Conservation (phyloP, 2,329 filamentous ascomycete species). For the Colletotrichum kahawae region DNA sequence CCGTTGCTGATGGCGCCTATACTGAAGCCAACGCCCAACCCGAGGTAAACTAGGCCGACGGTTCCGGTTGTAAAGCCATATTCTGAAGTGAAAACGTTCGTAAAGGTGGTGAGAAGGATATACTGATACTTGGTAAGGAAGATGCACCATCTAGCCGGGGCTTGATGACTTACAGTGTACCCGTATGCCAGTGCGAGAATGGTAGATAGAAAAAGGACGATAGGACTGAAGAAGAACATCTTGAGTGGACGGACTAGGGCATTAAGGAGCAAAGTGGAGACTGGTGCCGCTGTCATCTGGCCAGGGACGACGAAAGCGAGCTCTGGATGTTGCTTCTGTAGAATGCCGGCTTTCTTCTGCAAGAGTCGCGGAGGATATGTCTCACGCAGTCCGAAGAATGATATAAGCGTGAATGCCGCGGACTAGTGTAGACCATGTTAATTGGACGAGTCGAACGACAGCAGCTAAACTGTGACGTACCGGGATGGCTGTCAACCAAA, state of each 20-base stretch:
- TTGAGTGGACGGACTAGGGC: background rate
- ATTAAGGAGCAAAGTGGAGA: background rate
- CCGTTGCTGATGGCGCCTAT: background rate
- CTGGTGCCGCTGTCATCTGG: background rate
- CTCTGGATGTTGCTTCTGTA: background rate
- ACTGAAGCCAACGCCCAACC: slow-evolving; percentile 23
- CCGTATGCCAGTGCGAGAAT: background rate
- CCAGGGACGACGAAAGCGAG: background rate
- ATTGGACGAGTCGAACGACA: fast-evolving
- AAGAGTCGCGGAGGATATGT: background rate
- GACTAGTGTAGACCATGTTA: background rate
- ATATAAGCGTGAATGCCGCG: background rate
- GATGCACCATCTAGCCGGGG: background rate
- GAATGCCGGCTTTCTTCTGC: background rate
- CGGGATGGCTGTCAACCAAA: slow-evolving; percentile 50
- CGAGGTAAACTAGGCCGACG: slow-evolving; percentile 26
- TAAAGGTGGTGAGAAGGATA: background rate
- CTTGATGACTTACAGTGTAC: background rate
- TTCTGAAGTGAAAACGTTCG: background rate
- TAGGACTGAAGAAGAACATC: background rate
- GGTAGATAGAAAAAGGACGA: background rate
- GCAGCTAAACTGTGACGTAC: background rate
- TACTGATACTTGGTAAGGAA: background rate
- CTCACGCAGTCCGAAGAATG: background rate
- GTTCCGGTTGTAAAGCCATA: slow-evolving; percentile 42